Conservation (phyloP, 768 basidiomycete species). For the Rhodotorula sphaerocarpa region DNA sequence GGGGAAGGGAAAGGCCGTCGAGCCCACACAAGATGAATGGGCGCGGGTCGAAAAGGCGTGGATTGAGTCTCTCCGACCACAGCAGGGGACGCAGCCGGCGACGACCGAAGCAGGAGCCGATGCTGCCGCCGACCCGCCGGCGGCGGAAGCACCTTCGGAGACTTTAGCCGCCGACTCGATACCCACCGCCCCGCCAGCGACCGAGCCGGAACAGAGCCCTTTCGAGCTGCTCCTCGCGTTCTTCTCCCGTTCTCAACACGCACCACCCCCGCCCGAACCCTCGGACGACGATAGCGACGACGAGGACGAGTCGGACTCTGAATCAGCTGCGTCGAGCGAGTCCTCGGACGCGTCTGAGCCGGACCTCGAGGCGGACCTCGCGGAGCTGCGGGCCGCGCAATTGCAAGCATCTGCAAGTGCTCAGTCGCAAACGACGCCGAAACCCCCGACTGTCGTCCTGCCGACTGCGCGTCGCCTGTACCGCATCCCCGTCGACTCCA, state of each 20-base stretch:
- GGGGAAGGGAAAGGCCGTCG: conserved; percentile 23
- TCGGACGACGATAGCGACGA: no score
- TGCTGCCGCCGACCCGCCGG: no score
- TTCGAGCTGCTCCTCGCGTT: conserved; percentile 31
- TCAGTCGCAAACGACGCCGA: neutral
- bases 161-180: no score
- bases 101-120: neutral
- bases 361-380: no score
- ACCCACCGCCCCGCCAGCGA: no score
- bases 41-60: conserved; percentile 1
- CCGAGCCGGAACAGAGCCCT: neutral
- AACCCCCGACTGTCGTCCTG: neutral
- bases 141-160: no score
- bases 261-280: neutral
- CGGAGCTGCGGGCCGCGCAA: no score
- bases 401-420: no score
- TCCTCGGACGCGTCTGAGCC: no score
- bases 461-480: neutral
- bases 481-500: neutral
- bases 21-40: conserved; percentile 21
- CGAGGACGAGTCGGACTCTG: no score
- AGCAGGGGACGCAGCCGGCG: neutral
- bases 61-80: conserved; percentile 12
- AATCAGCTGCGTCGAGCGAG: no score
- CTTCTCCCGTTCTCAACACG: neutral